Evolutionary conservation across 495 filamentous ascomycete species (phyloP).

Genomic region (Neurospora sp.): DNA sequence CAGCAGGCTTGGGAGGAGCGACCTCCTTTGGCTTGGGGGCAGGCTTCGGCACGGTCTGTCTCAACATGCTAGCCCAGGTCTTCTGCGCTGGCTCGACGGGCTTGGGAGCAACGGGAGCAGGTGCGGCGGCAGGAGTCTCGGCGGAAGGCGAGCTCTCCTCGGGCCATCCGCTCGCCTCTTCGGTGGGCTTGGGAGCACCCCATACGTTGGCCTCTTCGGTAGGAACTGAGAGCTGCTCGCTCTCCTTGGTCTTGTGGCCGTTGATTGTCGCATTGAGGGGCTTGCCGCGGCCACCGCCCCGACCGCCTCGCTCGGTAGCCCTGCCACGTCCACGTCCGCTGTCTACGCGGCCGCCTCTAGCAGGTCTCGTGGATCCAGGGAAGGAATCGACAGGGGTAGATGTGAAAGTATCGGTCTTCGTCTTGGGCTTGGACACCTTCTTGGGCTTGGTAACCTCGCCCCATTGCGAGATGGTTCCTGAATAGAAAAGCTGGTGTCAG

Average conservation of each 20-base stretch:
- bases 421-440: constrained; percentile 75
- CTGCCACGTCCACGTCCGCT: constrained; percentile 59
- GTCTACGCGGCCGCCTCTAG: constrained; percentile 60
- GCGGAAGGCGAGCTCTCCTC: constrained; percentile 7
- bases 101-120: constrained; percentile 18
- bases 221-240: constrained; percentile 35
- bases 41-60: constrained; percentile 33
- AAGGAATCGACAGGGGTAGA: constrained; percentile 43
- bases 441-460: constrained; percentile 89
- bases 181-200: constrained; percentile 27
- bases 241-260: constrained; percentile 39
- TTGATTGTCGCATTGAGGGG: constrained; percentile 44
- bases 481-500: constrained; percentile 14
- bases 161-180: constrained; percentile 18
- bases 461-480: constrained; percentile 89
- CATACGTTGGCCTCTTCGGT: constrained; percentile 36
- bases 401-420: constrained; percentile 54
- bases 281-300: constrained; percentile 48
- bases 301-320: constrained; percentile 59
- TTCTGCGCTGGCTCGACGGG: constrained; percentile 29
- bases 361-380: constrained; percentile 25
- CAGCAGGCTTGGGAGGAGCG: constrained; percentile 28
- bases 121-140: constrained; percentile 6
- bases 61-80: constrained; percentile 50
- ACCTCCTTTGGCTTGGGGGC: constrained; percentile 36